Evolutionary conservation across 1,284 basidiomycete species (phyloP), one percentile per base, ranked within the genome.

Genomic region (Ceratobasidium sp.): DNA sequence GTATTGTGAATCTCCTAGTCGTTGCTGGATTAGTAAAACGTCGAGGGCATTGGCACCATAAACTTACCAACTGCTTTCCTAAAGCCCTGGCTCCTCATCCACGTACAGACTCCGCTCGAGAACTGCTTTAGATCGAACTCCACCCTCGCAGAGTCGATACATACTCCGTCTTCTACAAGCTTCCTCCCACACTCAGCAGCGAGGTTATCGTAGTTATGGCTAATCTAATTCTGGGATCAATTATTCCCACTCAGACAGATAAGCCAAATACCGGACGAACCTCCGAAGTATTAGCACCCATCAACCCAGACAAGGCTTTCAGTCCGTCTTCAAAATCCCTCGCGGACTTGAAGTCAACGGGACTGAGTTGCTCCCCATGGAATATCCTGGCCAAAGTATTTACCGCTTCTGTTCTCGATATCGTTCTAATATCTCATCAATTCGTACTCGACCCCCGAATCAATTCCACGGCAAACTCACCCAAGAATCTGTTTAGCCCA

Each of bases 81-180:
- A 80, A 89, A 90, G 2, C 88, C 89, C 79, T 85, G 77, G 28
- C 80, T 82, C 73, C 83, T 82, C 86, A 91, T 87, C 80, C 88
- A 91, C 17, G 83, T 81, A 77, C 87, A 89, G 61, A 91, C 87
- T 13, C 82, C 82, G 4, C 80, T 81, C 61, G 86, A 88, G n/a
- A 88, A 70, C n/a, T 62, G 67, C 50, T 64, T 80, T 65, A 82
- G 68, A 70, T 82, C 61, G 66, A 80, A 80, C 73, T 81, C 54
- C 48, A 80, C 9, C 42, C 17, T 68, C 6, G 17, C 20, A 17
- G 68, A 28, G 13, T 75, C 66, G 23, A 75, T 26, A 38, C 62
- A 73, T 33, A 67, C n/a, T 0, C 52, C 52, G 26, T 57, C 20
- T 15, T 44, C 46, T 38, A 64, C 23, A 9, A 90, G 82, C 79